Evolutionary conservation across 2,329 filamentous ascomycete genomes (phyloP), one percentile per base, ranked within the genome.

Genomic region (Talaromyces sp.): DNA sequence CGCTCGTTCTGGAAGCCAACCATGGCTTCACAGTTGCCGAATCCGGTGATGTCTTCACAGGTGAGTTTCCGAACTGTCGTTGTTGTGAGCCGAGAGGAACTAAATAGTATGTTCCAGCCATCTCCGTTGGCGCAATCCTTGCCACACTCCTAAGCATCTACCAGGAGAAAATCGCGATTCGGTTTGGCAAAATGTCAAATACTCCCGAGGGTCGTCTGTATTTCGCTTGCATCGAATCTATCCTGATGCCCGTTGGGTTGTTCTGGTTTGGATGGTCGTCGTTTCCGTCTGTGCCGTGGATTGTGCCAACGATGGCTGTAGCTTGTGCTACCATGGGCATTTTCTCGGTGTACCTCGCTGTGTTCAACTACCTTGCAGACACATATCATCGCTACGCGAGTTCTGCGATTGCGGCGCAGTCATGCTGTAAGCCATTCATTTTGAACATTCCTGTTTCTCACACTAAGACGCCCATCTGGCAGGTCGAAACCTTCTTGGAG

Each of bases 351-450:
- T 95, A 95, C 68, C 81, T 97, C 1, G 87, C 91, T 2, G 89
- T 91, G 0, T 96, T 97, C 77, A 97, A 97, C 70, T 97, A 96
- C 65, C 80, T 97, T 1, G 91, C 91, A 19, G 92, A 97, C 69
- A 87, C 87, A 1, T 97, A 96, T 71, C 88, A 91, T 68, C 80
- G 83, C 2, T 96, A 93, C 66, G 90, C 92, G 0, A 91, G 87
- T 39, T 94, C 89, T 0, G 91, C 92, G 0, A 77, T 96, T 5
- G 92, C 92, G 0, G 90, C 91, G 0, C 91, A 96, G 75, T 88
- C 84, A 15, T 95, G 89, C 70, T 93, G 89, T 74, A 66, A 41
- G 71, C 13, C 40, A 2, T 13, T 37, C 2, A 40, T 8, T 39
- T 5, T 33, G n/a, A n/a, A 19, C 8, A n/a, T 17, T 22, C 13